phyloP scores from a whole-genome alignment of 345 rosid species.

The Aurinia saxatilis region DNA sequence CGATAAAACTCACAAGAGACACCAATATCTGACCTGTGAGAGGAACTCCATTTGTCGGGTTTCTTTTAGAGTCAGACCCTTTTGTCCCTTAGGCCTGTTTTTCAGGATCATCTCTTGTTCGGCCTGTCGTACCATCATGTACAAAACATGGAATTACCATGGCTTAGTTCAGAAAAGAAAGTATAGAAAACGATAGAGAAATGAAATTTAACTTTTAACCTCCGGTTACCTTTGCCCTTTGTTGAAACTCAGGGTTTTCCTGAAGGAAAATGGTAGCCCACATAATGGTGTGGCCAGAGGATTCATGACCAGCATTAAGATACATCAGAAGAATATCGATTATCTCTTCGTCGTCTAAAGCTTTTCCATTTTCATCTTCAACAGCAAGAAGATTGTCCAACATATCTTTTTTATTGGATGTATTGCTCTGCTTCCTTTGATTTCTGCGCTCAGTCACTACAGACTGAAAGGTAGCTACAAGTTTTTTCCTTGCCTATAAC shows the following conservation, averaged over 20 bases:
- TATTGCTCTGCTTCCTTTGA: slow-evolving; percentile 19
- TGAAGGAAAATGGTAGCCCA: slow-evolving; percentile 62
- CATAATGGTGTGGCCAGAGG: slow-evolving; percentile 81
- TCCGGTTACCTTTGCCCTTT: slow-evolving; percentile 42
- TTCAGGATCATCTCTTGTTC: slow-evolving; percentile 62
- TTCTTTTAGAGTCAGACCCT: slow-evolving; percentile 56
- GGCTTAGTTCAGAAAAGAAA: neutral
- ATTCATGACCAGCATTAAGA: slow-evolving; percentile 95
- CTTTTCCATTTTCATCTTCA: slow-evolving; percentile 67
- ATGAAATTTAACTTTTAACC: neutral
- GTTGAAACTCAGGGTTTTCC: slow-evolving; percentile 40
- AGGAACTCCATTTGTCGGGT: slow-evolving; percentile 59
- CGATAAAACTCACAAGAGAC: neutral
- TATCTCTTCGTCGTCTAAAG: slow-evolving; percentile 61
- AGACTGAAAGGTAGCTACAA: slow-evolving; percentile 38
- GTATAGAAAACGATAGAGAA: neutral
- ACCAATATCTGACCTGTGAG: slow-evolving; percentile 12
- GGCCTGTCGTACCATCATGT: slow-evolving; percentile 21
- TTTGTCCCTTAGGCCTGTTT: slow-evolving; percentile 42
- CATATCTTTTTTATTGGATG: slow-evolving; percentile 57
- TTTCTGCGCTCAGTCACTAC: slow-evolving; percentile 51
- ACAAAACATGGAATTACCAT: neutral
- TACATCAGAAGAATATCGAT: slow-evolving; percentile 77
- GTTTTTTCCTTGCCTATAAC: slow-evolving; percentile 37
- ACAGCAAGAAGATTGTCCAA: slow-evolving; percentile 60